These are phyloP conservation scores for Candida incommunis DNA, from an alignment of 805 yeast species.

Conservation along the genomic window DNA sequence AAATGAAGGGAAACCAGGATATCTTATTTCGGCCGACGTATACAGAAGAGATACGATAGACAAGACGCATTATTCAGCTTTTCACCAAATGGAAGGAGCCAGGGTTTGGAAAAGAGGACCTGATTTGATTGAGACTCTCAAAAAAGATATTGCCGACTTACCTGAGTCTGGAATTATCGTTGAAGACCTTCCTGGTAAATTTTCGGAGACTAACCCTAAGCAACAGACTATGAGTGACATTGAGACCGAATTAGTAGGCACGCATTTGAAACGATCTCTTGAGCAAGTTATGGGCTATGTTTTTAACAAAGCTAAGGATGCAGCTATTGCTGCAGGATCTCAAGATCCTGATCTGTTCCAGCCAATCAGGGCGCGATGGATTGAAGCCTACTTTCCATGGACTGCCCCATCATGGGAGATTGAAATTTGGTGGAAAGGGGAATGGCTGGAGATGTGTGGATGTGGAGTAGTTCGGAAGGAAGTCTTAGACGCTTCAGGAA, in stretches of 20 bases:
- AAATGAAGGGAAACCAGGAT: conserved; percentile 57
- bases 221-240: conserved; percentile 59
- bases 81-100: conserved; percentile 97
- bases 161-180: conserved; percentile 60
- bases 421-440: conserved; percentile 97
- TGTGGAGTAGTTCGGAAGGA: conserved; percentile 80
- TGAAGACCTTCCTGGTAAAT: conserved; percentile 53
- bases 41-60: conserved; percentile 93
- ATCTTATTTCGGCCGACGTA: conserved; percentile 88
- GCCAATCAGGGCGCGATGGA: conserved; percentile 85
- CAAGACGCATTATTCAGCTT: conserved; percentile 90
- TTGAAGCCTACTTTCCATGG: conserved; percentile 95
- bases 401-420: conserved; percentile 97
- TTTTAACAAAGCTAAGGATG: conserved; percentile 53
- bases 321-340: conserved; percentile 48
- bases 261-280: conserved; percentile 73
- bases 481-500: conserved; percentile 61
- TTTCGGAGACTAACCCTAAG: conserved; percentile 55
- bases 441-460: conserved; percentile 96
- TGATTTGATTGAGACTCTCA: conserved; percentile 30
- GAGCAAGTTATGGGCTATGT: conserved; percentile 75
- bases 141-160: conserved; percentile 45
- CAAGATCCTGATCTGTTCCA: conserved; percentile 46
- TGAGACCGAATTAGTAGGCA: conserved; percentile 56
- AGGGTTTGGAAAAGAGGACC: conserved; percentile 53